Base-by-base conservation (phyloP, 2,329 filamentous ascomycete genomes). In the Talaromyces atroroseus region DNA sequence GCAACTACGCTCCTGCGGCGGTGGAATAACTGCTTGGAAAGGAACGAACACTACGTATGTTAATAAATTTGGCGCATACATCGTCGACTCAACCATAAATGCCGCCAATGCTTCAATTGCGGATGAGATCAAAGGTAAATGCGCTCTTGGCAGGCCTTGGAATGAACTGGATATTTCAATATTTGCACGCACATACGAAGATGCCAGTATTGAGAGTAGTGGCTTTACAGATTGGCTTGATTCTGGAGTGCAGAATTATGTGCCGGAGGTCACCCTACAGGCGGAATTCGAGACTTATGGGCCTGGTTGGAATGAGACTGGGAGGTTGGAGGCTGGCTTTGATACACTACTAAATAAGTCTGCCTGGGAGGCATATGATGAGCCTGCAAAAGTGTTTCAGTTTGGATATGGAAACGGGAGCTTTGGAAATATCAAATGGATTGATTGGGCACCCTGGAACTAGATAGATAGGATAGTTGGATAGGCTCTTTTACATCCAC, bases 11-110 rank as follows among this genome's bases (percentile, higher is more conserved):
- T 74, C 71, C 62, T 88, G 85, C 61, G 82, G 83, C 3, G 85
- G 85, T 16, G 85, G 85, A 11, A 82, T 88, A 54, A 86, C 83
- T 0, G 85, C 85, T 0, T 88, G 85, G 85, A 88, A 88, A 64
- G 83, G 82, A 26, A 78, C 80, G 0, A 86, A 87, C 68, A 87
- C 84, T 0, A 86, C 83, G 0, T 86, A 83, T 52, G 66, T 69
- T 5, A 88, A 88, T 70, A 85, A 84, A 62, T 87, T 86, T 66
- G 85, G 85, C 8, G 80, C 83, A 0, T 88, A 88, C 66, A 79
- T 88, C 58, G 76, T 82, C 49, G 74, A 80, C 26, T 82, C 80
- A 0, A 70, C 71, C 2, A 74, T 86, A 3, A 68, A 74, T 0
- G 81, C 82, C 1, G 80, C 81, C 23, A 88, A 88, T 63, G 40